Evolutionary conservation across 805 yeast species (phyloP), one percentile per base, ranked within the genome.

Genomic region (Komagataella ulmi): DNA sequence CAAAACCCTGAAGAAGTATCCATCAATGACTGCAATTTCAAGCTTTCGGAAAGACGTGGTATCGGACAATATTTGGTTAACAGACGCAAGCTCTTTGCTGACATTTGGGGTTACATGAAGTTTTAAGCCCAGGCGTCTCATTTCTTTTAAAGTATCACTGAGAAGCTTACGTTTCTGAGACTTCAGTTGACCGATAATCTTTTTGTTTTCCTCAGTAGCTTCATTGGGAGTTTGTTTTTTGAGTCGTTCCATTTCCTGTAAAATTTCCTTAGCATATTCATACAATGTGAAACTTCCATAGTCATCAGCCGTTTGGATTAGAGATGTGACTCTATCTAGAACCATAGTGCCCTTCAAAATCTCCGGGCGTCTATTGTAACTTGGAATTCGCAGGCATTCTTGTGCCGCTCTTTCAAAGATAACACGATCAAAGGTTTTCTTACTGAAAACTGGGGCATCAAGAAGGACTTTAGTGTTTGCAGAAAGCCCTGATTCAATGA

Each of bases 161-260:
- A 95, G 68, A 6, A 89, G 65, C 56, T 83, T 85, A 54, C 82
- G 73, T 66, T 93, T 93, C 59, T 88, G 91, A n/a, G 83, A 75
- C 60, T 84, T 86, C 65, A 93, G 71, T 6, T 88, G 74, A 1
- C 89, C 82, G 44, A 84, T 65, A 1, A 70, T 61, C 62, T 85
- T 85, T 67, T 89, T 88, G 56, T 79, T 81, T 44, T 85, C 95
- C 51, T 90, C 88, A 3, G 77, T 83, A 56, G 74, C 70, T 2
- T 69, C 75, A 1, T 68, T 66, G 1, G 99, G 99, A 0, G 99
- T 93, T 57, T 86, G 95, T 24, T 77, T 72, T 51, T 80, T 74
- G 45, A 95, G 71, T 12, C 76, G 65, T 7, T 80, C 81, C 63
- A 88, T 81, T 46, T 80, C 83, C 23, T 65, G 71, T 1, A 76